Evolutionary conservation across 1,284 basidiomycete genomes (phyloP).

Genomic region (Xerocomus minutiporus): DNA sequence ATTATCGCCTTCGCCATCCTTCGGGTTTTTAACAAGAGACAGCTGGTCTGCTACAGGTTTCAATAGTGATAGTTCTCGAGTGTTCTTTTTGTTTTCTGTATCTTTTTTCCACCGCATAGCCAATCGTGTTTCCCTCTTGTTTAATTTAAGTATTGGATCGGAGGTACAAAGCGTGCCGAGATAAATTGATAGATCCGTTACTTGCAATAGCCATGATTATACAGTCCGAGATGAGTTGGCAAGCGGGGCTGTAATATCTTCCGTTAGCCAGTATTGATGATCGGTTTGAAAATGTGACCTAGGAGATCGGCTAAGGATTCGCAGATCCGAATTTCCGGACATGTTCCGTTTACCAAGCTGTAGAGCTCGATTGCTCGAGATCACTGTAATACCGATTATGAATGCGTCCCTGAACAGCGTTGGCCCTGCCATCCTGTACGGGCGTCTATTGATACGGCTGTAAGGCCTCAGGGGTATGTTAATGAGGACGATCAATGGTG

Average conservation of each 20-base stretch:
- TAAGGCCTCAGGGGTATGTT: neutral
- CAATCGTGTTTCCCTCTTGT: neutral
- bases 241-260: neutral
- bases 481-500: neutral
- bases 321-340: conserved; percentile 10
- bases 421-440: conserved; percentile 26
- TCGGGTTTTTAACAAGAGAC: neutral
- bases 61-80: neutral
- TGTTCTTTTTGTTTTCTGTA: neutral
- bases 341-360: conserved; percentile 26
- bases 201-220: neutral
- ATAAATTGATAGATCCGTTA: neutral
- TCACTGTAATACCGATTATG: neutral
- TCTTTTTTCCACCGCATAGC: neutral
- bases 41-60: conserved; percentile 10
- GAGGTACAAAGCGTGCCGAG: neutral
- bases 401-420: conserved; percentile 1
- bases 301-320: neutral
- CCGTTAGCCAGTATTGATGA: too few relatives aligned
- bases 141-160: conserved; percentile 2
- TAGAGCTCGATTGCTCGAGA: conserved; percentile 9
- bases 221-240: neutral
- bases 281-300: neutral
- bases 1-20: neutral
- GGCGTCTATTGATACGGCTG: conserved; percentile 10